Evolutionary conservation across 345 rosid genomes (phyloP).

Genomic region (Anastatica hierochuntica): DNA sequence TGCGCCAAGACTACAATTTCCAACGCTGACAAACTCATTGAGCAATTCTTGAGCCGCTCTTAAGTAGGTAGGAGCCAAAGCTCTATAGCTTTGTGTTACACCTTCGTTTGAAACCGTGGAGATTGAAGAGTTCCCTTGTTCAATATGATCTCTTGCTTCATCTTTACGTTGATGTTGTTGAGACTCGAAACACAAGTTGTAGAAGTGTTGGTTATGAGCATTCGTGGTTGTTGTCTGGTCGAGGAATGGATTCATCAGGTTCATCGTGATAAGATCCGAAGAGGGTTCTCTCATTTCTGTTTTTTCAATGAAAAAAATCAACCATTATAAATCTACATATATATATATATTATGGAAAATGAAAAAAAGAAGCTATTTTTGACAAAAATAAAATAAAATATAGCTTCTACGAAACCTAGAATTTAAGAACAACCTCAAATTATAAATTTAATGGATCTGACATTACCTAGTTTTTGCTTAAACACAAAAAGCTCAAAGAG

Average conservation of each 20-base stretch:
- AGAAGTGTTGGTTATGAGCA: slow-evolving; percentile 6
- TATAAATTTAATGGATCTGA: background rate
- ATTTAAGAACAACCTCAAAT: slow-evolving; percentile 1
- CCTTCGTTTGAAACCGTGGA: slow-evolving; percentile 35
- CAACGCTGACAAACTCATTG: slow-evolving; percentile 53
- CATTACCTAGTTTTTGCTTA: background rate
- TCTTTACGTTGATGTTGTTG: slow-evolving; percentile 4
- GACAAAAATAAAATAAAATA: background rate
- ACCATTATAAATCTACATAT: background rate
- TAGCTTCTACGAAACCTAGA: background rate
- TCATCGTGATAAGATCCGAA: slow-evolving; percentile 8
- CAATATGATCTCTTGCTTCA: background rate
- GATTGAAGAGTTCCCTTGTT: slow-evolving; percentile 30
- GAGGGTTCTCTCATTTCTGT: slow-evolving; percentile 18
- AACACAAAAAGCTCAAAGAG: too few relatives aligned
- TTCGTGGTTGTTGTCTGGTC: background rate
- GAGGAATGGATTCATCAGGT: background rate
- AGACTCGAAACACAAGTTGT: slow-evolving; percentile 7
- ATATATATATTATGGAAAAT: too few relatives aligned
- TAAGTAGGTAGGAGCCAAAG: slow-evolving; percentile 51
- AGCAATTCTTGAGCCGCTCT: slow-evolving; percentile 66
- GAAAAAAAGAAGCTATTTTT: background rate
- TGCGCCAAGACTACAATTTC: slow-evolving; percentile 5
- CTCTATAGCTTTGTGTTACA: slow-evolving; percentile 23
- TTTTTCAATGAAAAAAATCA: slow-evolving; percentile 18